A percentile compares a stretch with the other conserved stretches of the same genome.
Evolutionary conservation across 768 basidiomycete species (phyloP).

Genomic region (Brasilioporus rufonigricans): DNA sequence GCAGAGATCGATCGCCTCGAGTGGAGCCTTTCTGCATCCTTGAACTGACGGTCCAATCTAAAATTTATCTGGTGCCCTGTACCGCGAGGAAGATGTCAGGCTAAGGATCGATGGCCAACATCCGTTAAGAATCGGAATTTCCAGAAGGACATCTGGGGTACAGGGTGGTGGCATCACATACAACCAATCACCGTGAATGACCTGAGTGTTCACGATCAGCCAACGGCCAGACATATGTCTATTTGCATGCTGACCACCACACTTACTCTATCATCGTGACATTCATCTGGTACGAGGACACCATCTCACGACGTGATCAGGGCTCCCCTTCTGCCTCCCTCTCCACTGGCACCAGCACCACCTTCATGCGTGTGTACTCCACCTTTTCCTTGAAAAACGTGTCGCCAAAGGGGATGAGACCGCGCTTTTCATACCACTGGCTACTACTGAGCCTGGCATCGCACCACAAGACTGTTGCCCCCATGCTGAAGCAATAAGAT

Average conservation of each 20-base stretch:
- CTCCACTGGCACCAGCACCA: constrained; percentile 28
- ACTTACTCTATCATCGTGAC: constrained; percentile 2
- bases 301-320: neutral
- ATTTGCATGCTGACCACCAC: neutral
- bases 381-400: constrained; percentile 53
- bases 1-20: neutral
- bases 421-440: constrained; percentile 53
- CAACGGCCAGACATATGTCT: neutral
- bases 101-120: neutral
- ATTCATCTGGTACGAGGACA: neutral
- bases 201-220: constrained; percentile 12
- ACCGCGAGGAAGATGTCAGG: constrained; percentile 4
- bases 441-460: constrained; percentile 48
- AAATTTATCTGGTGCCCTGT: neutral
- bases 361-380: constrained; percentile 56
- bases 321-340: neutral
- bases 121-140: constrained; percentile 1
- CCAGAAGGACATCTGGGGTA: constrained; percentile 11
- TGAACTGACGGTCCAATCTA: neutral
- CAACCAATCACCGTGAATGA: constrained; percentile 3
- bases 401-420: constrained; percentile 47
- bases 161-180: constrained; percentile 13
- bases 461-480: constrained; percentile 51
- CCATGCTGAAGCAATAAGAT: constrained; percentile 39
- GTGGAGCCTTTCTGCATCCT: constrained; percentile 2